Evolutionary conservation across 75 land plant species (phyloP).

Genomic region (Pinus tabuliformis): DNA sequence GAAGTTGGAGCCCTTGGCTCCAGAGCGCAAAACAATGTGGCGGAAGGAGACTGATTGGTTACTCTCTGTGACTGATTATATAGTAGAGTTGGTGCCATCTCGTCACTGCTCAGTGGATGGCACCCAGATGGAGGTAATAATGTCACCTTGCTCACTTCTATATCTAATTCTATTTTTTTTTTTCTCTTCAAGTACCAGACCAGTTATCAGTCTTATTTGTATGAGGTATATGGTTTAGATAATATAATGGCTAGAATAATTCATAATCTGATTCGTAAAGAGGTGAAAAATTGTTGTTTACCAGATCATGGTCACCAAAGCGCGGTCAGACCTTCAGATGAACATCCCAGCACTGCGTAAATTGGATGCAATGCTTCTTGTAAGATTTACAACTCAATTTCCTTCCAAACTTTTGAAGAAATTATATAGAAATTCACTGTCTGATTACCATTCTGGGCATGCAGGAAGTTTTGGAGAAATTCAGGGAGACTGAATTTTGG

Average conservation of each 20-base stretch:
- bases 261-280: neutral
- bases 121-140: conserved; percentile 64
- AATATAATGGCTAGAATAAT: too few species aligned
- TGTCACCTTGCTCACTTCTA: neutral
- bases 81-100: conserved; percentile 74
- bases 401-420: neutral
- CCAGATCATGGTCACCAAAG: conserved; percentile 77
- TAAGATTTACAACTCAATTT: conserved; percentile 16
- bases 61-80: conserved; percentile 56
- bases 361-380: conserved; percentile 87
- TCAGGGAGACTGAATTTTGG: conserved; percentile 71
- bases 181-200: neutral
- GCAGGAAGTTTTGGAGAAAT: conserved; percentile 72
- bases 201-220: neutral
- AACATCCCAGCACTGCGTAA: conserved; percentile 90
- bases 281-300: neutral
- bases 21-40: conserved; percentile 53
- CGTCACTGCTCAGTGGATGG: conserved; percentile 53
- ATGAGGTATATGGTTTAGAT: neutral
- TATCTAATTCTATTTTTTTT: neutral
- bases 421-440: neutral
- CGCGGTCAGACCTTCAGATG: conserved; percentile 73
- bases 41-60: conserved; percentile 70
- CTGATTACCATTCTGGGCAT: neutral
- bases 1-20: conserved; percentile 57